Base-by-base conservation (phyloP, 352 stramenopile genomes). In the Saprolegnia parasitica region DNA sequence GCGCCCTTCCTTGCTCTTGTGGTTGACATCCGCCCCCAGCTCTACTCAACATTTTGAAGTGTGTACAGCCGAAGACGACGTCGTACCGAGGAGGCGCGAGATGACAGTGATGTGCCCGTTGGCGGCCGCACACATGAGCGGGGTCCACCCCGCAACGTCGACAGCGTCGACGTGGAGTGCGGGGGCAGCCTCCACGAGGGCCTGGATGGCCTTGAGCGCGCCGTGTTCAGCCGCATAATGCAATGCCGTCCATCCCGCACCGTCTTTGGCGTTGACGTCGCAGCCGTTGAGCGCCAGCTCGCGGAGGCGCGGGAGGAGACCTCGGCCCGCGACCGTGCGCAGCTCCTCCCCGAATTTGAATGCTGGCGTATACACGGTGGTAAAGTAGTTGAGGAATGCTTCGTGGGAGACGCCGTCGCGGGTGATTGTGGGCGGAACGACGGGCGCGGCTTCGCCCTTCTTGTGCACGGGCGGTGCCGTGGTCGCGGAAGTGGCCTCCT, bases 261-360 rank as follows among this genome's bases (percentile, higher is more conserved):
- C 84, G 40, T 93, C 83, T 13, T 78, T 78, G 1, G 78, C 76
- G 29, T 87, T 90, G 9, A 77, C 67, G 50, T 93, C 80, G 56
- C 83, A 93, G 6, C 84, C 83, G 9, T 80, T 78, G 56, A 68
- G 72, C 42, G 88, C 75, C 62, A 76, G 76, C 63, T 91, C 80
- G 0, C 75, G 61, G 0, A 85, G 74, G 4, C 80, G 15, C 49
- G 87, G 72, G 0, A 70, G 26, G 13, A 61, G 54, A 0, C 80
- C 80, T n/a, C 84, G 81, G 37, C 83, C 81, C 71, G 78, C 88
- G 0, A 77, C 79, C 0, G 87, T 47, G 1, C 84, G 80, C 1
- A 92, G 72, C 18, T 88, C 76, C 46, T 92, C 80, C 0, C 84
- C 82, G 47, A 78, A 90, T 65, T 90, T 90, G 73, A 87, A 89